phyloP scores from a whole-genome alignment of 352 stramenopile species.

The Elongisporangium anandrum region DNA sequence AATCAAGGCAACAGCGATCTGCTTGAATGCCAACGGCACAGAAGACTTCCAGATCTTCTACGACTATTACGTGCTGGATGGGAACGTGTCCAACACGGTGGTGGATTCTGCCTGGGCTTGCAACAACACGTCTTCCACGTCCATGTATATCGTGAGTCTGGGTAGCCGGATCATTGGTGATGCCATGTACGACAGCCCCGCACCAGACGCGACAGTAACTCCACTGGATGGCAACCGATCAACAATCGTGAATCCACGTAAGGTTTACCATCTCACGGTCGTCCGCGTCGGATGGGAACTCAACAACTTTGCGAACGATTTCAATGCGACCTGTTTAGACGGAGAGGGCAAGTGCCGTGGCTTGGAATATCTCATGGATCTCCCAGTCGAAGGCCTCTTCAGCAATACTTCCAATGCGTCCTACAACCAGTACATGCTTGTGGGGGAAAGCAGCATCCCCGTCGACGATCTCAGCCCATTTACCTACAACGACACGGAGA shows the following conservation, averaged over 20 bases:
- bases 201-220: not conserved
- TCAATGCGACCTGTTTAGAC: slow-evolving; percentile 28
- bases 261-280: slow-evolving; percentile 20
- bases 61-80: not conserved
- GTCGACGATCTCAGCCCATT: slow-evolving; percentile 26
- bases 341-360: slow-evolving; percentile 17
- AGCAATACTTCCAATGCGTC: slow-evolving; percentile 6
- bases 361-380: slow-evolving; percentile 27
- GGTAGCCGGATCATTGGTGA: not conserved
- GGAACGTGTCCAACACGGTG: not conserved
- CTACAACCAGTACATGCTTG: slow-evolving; percentile 21
- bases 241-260: not conserved
- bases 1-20: not conserved
- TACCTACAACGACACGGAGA: slow-evolving; percentile 3
- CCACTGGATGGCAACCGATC: not conserved
- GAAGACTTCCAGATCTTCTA: not conserved
- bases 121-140: not conserved
- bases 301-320: slow-evolving; percentile 28
- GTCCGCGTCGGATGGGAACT: slow-evolving; percentile 30
- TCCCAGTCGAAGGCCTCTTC: not conserved
- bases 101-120: not conserved
- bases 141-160: not conserved
- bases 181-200: not conserved
- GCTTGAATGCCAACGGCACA: not conserved
- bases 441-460: slow-evolving; percentile 32